Conservation (phyloP, 116 monocot genomes). For the Iris pallida region DNA sequence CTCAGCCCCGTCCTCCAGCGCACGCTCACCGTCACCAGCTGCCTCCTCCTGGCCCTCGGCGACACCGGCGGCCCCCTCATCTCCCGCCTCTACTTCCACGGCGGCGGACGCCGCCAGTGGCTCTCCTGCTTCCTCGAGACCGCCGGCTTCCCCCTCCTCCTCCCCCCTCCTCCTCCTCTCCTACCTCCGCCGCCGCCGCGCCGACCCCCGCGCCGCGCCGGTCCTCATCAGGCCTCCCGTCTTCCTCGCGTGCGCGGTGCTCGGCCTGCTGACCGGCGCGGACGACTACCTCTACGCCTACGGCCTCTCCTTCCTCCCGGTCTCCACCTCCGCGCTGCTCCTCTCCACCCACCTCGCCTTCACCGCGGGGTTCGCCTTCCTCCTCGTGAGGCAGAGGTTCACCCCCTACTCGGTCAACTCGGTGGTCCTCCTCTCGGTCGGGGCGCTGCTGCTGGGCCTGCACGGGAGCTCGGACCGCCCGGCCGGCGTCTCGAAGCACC, state of each 20-base stretch:
- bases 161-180: constrained; percentile 24
- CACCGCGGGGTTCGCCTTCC: constrained; percentile 11
- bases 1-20: constrained; percentile 5
- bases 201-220: neutral
- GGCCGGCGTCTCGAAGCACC: neutral
- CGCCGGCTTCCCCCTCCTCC: constrained; percentile 20
- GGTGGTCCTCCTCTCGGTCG: neutral
- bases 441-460: constrained; percentile 8
- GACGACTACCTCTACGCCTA: constrained; percentile 9
- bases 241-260: neutral
- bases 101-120: constrained; percentile 19
- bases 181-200: constrained; percentile 9
- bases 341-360: constrained; percentile 15
- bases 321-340: constrained; percentile 14
- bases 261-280: constrained; percentile 4
- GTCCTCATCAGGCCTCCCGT: constrained; percentile 1
- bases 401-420: constrained; percentile 4
- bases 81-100: constrained; percentile 19
- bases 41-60: constrained; percentile 9
- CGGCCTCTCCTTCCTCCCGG: constrained; percentile 13
- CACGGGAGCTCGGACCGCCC: constrained; percentile 2
- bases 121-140: constrained; percentile 17
- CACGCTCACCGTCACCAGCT: constrained; percentile 5
- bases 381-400: constrained; percentile 10
- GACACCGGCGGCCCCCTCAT: constrained; percentile 8